Evolutionary conservation across 2,329 filamentous ascomycete genomes (phyloP).

Genomic region (Aschersonia sp.): DNA sequence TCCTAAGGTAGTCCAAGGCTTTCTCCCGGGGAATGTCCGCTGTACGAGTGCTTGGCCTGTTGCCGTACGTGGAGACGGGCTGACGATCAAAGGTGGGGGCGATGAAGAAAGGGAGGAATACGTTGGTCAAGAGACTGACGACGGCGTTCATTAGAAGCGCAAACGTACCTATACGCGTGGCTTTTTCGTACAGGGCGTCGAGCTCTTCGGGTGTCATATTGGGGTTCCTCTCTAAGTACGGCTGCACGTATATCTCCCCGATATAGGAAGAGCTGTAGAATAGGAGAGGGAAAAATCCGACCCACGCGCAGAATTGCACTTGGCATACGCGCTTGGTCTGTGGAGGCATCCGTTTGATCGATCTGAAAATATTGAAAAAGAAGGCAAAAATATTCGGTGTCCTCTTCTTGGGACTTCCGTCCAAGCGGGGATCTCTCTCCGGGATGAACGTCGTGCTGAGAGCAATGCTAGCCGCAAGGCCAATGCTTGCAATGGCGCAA

Average conservation of each 20-base stretch:
- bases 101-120: slow-evolving; percentile 74
- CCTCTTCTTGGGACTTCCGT: slow-evolving; percentile 44
- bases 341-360: slow-evolving; percentile 63
- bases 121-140: slow-evolving; percentile 66
- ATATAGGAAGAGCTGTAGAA: slow-evolving; percentile 95
- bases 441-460: slow-evolving; percentile 55
- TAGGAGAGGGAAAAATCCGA: slow-evolving; percentile 89
- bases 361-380: slow-evolving; percentile 63
- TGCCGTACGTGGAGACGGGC: slow-evolving; percentile 9
- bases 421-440: slow-evolving; percentile 68
- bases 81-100: slow-evolving; percentile 57
- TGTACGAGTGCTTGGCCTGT: background rate
- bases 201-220: slow-evolving; percentile 64
- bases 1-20: slow-evolving; percentile 48
- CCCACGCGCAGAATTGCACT: slow-evolving; percentile 78
- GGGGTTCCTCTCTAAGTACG: slow-evolving; percentile 62
- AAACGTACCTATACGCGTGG: slow-evolving; percentile 76
- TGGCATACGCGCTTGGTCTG: slow-evolving; percentile 73
- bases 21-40: slow-evolving; percentile 13
- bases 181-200: slow-evolving; percentile 66
- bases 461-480: slow-evolving; percentile 52
- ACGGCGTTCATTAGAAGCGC: slow-evolving; percentile 80
- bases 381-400: slow-evolving; percentile 59
- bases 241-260: slow-evolving; percentile 82
- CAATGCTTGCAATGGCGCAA: slow-evolving; percentile 68